phyloP scores from a whole-genome alignment of 169 alveolate species.

The Toxoplasma gondii region DNA sequence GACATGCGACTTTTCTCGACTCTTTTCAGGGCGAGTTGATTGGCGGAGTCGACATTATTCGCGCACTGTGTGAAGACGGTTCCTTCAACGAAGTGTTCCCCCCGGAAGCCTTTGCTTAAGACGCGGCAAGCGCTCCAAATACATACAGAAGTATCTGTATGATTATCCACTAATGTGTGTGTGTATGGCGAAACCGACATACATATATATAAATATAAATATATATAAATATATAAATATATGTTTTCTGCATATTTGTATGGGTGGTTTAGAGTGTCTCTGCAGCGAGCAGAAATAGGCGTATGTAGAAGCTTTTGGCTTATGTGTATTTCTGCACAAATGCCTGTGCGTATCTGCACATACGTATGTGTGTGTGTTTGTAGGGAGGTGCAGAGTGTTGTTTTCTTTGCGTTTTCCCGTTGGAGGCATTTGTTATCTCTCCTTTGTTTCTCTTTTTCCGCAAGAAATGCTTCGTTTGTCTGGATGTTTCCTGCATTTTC shows the following conservation, averaged over 20 bases:
- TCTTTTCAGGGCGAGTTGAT: slow-evolving; percentile 54
- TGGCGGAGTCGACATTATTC: slow-evolving; percentile 64
- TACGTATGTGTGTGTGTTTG: not conserved
- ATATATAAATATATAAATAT: not conserved
- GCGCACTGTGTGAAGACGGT: slow-evolving; percentile 63
- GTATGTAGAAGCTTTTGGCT: no score
- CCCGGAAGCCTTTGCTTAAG: not conserved
- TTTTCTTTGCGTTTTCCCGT: no score
- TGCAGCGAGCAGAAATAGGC: not conserved
- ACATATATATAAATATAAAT: not conserved
- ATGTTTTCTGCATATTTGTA: not conserved
- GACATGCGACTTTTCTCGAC: not conserved
- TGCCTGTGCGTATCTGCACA: not conserved
- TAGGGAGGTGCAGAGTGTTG: not conserved
- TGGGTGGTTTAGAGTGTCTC: not conserved
- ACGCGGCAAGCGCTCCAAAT: not conserved
- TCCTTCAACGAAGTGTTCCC: slow-evolving; percentile 11
- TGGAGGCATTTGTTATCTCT: no score
- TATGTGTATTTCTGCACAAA: not conserved
- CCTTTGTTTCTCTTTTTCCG: no score
- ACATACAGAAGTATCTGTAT: not conserved
- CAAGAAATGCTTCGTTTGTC: no score
- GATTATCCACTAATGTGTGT: not conserved
- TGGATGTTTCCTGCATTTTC: no score
- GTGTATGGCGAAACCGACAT: not conserved